Percentiles rank a stretch among this genome's conserved stretches.
phyloP scores from a whole-genome alignment of 495 filamentous ascomycete genomes.

The Penicillium tannophilum region DNA sequence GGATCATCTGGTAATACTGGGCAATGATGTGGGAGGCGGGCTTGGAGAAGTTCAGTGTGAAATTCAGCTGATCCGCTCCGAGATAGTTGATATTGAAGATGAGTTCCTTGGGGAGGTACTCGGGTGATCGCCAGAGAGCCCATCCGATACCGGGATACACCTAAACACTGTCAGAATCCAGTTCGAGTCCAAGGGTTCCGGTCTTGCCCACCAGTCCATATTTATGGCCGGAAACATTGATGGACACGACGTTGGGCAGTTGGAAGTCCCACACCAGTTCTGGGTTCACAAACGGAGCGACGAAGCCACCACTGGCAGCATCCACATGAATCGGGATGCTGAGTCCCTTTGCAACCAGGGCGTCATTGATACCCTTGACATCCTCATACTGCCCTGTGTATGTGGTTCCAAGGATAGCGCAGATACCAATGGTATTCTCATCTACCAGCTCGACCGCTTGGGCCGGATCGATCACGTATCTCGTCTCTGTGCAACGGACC shows the following conservation, averaged over 20 bases:
- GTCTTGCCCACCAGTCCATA: slow-evolving; percentile 53
- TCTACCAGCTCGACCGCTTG: slow-evolving; percentile 78
- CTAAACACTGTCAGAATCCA: neutral
- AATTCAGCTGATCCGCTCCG: slow-evolving; percentile 88
- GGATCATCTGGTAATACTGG: slow-evolving; percentile 95
- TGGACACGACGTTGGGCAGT: slow-evolving; percentile 80
- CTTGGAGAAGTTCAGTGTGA: slow-evolving; percentile 94
- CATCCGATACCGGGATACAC: slow-evolving; percentile 93
- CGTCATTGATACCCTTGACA: slow-evolving; percentile 79
- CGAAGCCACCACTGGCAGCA: slow-evolving; percentile 85
- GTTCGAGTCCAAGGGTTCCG: no score
- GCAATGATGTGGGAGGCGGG: slow-evolving; percentile 90
- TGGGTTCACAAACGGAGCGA: slow-evolving; percentile 76
- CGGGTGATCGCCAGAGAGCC: slow-evolving; percentile 83
- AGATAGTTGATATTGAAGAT: slow-evolving; percentile 99
- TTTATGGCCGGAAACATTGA: slow-evolving; percentile 91
- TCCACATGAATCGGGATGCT: slow-evolving; percentile 87
- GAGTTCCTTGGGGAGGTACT: slow-evolving; percentile 83
- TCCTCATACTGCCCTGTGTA: slow-evolving; percentile 94
- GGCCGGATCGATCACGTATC: slow-evolving; percentile 82
- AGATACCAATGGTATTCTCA: slow-evolving; percentile 93
- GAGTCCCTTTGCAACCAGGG: slow-evolving; percentile 65
- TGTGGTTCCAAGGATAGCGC: slow-evolving; percentile 79
- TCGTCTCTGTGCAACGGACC: slow-evolving; percentile 75
- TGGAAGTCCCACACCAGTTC: slow-evolving; percentile 83